Conservation (phyloP, 805 yeast genomes). For the Candida andamanensis region DNA sequence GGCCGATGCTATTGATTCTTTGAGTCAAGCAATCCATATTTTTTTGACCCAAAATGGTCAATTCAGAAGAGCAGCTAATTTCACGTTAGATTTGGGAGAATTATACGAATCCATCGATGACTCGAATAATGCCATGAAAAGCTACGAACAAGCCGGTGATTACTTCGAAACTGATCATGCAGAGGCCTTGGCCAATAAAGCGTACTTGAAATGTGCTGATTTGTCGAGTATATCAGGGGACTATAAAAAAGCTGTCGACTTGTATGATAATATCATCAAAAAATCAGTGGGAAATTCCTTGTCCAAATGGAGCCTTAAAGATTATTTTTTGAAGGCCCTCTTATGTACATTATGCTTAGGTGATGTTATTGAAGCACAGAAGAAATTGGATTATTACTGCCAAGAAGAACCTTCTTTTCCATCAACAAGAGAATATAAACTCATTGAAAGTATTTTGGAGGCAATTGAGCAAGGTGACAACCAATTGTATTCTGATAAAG, state of each 20-base stretch:
- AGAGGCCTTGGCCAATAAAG: conserved; percentile 82
- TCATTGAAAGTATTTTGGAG: conserved; percentile 61
- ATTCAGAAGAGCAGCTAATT: conserved; percentile 93
- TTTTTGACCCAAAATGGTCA: conserved; percentile 85
- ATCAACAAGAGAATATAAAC: conserved; percentile 68
- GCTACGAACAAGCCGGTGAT: conserved; percentile 92
- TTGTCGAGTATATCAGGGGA: conserved; percentile 66
- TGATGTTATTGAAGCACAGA: conserved; percentile 82
- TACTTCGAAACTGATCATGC: conserved; percentile 95
- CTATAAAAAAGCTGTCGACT: conserved; percentile 68
- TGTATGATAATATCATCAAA: conserved; percentile 74
- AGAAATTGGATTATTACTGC: conserved; percentile 57
- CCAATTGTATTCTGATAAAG: conserved; percentile 66
- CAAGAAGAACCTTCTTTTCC: conserved; percentile 74
- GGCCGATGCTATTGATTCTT: conserved; percentile 67
- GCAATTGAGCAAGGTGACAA: conserved; percentile 78
- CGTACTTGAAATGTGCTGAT: conserved; percentile 85
- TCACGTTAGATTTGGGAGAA: conserved; percentile 85
- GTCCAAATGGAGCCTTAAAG: conserved; percentile 89
- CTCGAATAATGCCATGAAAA: conserved; percentile 58
- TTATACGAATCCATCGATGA: conserved; percentile 74
- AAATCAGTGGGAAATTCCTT: conserved; percentile 68
- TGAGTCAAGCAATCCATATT: conserved; percentile 72
- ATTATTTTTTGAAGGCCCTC: conserved; percentile 79
- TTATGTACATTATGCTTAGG: conserved; percentile 79